Base-by-base conservation (phyloP, 371 early-diverging fungal genomes). In the Mortierella sp. region DNA sequence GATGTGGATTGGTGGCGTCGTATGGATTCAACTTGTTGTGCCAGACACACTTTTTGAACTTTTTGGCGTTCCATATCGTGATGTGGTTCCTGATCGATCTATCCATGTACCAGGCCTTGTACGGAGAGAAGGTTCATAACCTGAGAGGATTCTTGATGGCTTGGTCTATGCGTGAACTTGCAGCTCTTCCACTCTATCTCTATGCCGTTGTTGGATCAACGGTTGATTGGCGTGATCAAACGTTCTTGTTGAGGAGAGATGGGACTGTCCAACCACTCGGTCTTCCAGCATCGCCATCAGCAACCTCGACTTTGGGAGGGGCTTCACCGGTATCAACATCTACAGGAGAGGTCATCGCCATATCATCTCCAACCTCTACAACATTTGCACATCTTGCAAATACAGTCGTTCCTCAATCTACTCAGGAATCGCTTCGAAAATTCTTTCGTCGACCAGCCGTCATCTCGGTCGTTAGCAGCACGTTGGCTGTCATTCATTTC, bases 191-290 rank as follows among this genome's bases (percentile, higher is more conserved):
- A 4, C 81, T 97, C 11, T 97, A 93, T 75, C 22, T 93, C 1
- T 94, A 88, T 69, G 96, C 96, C 6, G 92, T 96, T 77, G 73
- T 84, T 3, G 97, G 97, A 3, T 91, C 90, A 59, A 89, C 88
- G 6, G 94, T 97, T 20, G 88, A 89, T 20, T 98, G 98, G 98
- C 90, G 98, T 3, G 96, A 93, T 40, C 87, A 86, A 63, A 73
- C 83, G 9, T 94, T 89, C 63, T 68, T 83, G 49, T 84, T 93
- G 45, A 70, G 78, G 32, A 74, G 85, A 8, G 88, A 89, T 71
- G 90, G 92, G 1, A 90, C 91, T 0, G 93, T 90, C 11, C 70
- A 86, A 24, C 75, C 78, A 40, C 55, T 77, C 3, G 57, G 18
- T 20, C 28, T 52, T 5, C 12, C 62, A 39, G 18, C 60, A 24